Conservation (phyloP, 2,329 filamentous ascomycete species). For the Aspergillus aculeatus region DNA sequence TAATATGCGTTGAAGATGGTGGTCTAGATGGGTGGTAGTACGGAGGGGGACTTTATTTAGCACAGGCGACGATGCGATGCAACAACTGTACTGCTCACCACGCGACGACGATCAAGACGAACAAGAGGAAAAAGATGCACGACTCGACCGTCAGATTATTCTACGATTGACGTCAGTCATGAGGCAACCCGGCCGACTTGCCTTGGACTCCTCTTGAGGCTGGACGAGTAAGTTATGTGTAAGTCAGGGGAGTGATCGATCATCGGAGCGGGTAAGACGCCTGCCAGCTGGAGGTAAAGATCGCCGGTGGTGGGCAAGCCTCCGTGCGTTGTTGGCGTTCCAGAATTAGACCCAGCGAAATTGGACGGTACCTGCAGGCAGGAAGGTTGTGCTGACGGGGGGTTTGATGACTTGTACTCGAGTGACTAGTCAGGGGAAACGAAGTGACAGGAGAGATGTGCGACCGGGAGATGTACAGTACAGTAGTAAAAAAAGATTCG, state of each 20-base stretch:
- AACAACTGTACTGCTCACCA: too few relatives aligned
- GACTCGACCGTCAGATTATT: background rate
- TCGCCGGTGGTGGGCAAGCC: background rate
- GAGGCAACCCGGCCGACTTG: too few relatives aligned
- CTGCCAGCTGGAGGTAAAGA: background rate
- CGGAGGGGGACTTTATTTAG: too few relatives aligned
- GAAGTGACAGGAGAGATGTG: background rate
- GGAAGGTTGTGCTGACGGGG: background rate
- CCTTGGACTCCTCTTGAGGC: too few relatives aligned
- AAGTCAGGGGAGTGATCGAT: background rate
- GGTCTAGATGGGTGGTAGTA: background rate
- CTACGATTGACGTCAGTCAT: background rate
- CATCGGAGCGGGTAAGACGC: background rate
- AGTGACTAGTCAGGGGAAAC: too few relatives aligned
- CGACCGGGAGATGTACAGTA: background rate
- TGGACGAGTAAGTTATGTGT: too few relatives aligned
- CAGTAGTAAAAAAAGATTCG: background rate
- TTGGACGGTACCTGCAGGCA: background rate
- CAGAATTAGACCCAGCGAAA: background rate
- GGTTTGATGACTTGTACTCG: too few relatives aligned
- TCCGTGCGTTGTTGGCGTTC: background rate
- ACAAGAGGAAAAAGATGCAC: background rate
- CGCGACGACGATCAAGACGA: too few relatives aligned
- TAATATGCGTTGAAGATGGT: background rate
- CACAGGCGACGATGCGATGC: too few relatives aligned